Evolutionary conservation across 179 eudicot species (phyloP), one percentile per base, ranked within the genome.

Genomic region (Vitellaria paradoxa): DNA sequence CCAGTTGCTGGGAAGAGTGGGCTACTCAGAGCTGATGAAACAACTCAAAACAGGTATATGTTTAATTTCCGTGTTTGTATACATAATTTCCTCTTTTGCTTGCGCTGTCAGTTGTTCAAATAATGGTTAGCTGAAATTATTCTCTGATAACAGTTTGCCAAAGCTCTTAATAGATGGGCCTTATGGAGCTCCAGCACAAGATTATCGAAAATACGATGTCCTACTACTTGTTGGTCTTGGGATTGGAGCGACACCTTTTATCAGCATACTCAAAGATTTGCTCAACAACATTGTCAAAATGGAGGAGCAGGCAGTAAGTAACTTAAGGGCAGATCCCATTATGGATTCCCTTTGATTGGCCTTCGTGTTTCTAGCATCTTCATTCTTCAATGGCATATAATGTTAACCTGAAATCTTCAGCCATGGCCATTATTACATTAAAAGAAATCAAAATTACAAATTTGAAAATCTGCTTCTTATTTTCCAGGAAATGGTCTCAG

Each of bases 131-230:
- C 75, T 76, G 55, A 77, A 79, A 45, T 47, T 77, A 46, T 21
- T 59, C 53, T 70, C 12, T 66, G 20, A 11, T 83, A 62, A 63
- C 93, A 94, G 98, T 81, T 82, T 94, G 85, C 98, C 98, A 11
- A 91, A 88, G 91, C 89, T 94, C 50, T 76, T 80, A 72, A 94
- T 94, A 82, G 98, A 94, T 68, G 98, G 98, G 71, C 98, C 98
- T 23, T 94, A 94, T 64, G 98, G 97, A 76, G 98, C 97, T 81
- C 97, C 98, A 64, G 98, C 98, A 65, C 96, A 94, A 88, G 96
- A 94, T 79, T 94, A 94, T 68, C 82, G 81, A 24, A 93, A 92
- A 73, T 94, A 94, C 70, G 98, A 94, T 84, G 97, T 94, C 56
- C 88, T 94, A 53, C 85, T 94, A 70, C 94, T 94, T 65, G 96